Conservation (phyloP, 2,329 filamentous ascomycete genomes). For the Sclerotinia glacialis region DNA sequence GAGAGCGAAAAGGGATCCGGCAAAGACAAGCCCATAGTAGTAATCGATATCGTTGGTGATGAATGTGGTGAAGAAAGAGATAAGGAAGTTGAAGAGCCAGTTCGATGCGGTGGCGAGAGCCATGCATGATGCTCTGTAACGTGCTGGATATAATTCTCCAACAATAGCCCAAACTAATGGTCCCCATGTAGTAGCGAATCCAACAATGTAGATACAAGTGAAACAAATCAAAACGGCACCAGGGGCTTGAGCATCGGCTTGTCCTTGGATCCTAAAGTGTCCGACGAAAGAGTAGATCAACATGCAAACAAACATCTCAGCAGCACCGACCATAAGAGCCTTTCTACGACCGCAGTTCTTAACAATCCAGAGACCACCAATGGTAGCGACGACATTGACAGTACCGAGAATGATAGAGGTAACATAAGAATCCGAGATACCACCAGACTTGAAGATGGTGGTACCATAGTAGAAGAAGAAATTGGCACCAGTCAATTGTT, state of each 20-base stretch:
- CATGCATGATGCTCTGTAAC: constrained; percentile 59
- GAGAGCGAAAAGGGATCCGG: constrained; percentile 62
- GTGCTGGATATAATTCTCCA: constrained; percentile 63
- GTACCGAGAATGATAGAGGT: constrained; percentile 66
- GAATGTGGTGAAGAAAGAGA: constrained; percentile 76
- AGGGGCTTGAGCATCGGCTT: constrained; percentile 47
- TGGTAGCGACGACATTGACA: constrained; percentile 66
- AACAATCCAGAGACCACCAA: constrained; percentile 63
- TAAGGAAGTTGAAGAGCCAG: constrained; percentile 69
- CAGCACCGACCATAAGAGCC: constrained; percentile 60
- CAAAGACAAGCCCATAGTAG: constrained; percentile 70
- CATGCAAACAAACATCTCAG: constrained; percentile 61
- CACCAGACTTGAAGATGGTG: constrained; percentile 64
- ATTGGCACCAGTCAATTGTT: constrained; percentile 67
- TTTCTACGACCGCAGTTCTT: constrained; percentile 63
- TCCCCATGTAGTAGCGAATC: constrained; percentile 68
- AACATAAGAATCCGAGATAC: constrained; percentile 62
- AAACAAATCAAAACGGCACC: constrained; percentile 65
- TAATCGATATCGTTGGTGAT: constrained; percentile 65
- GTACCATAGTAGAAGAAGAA: constrained; percentile 66
- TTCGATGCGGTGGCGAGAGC: constrained; percentile 60
- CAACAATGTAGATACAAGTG: constrained; percentile 62
- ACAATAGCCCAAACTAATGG: constrained; percentile 67
- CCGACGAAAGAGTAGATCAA: constrained; percentile 54
- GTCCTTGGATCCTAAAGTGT: constrained; percentile 44